Conservation (phyloP, 306 rosid species). For the Senna tora region DNA sequence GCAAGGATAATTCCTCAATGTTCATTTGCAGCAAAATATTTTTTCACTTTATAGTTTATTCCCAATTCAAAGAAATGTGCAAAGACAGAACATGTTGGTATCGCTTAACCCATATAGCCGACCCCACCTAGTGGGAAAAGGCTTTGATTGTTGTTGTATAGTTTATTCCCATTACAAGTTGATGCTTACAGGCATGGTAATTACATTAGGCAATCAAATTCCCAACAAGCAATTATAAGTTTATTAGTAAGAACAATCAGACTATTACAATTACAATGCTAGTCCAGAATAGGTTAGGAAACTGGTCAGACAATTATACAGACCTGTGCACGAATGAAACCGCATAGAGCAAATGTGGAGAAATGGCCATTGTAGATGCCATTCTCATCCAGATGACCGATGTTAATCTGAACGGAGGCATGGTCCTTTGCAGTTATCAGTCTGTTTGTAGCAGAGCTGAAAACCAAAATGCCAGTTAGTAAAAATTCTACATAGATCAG, state of each 20-base stretch:
- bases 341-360: conserved; percentile 79
- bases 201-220: background rate
- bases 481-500: background rate
- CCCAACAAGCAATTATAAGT: background rate
- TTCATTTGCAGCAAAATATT: too few species aligned
- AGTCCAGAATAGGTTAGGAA: background rate
- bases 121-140: too few species aligned
- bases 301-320: background rate
- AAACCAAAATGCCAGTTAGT: background rate
- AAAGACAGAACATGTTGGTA: too few species aligned
- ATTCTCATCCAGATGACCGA: conserved; percentile 77
- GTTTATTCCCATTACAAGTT: too few species aligned
- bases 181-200: background rate
- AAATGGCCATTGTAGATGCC: conserved; percentile 71
- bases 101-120: too few species aligned
- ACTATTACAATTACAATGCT: background rate
- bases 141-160: too few species aligned
- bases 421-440: conserved; percentile 80
- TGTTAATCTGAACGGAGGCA: conserved; percentile 76
- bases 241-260: background rate
- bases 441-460: conserved; percentile 86
- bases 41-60: background rate
- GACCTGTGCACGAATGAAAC: conserved; percentile 82
- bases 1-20: too few species aligned
- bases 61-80: too few species aligned